Percentiles rank a stretch among this genome's conserved stretches.
These are phyloP conservation scores for Oryza punctata DNA, from an alignment of 176 grass and related monocot species.

Conservation along the genomic window DNA sequence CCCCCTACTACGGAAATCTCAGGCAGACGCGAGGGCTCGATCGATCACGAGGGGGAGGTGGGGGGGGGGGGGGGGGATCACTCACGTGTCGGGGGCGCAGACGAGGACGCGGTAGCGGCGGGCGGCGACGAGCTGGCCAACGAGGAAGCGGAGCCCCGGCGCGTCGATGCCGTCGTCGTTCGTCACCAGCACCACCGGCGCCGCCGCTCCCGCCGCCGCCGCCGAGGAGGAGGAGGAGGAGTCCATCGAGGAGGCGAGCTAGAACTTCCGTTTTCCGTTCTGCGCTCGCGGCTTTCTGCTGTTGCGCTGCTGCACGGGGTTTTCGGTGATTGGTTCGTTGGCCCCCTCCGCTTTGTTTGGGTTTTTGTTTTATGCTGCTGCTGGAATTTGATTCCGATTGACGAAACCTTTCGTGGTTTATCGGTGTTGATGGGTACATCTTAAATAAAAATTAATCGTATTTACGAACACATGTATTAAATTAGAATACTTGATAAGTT, in stretches of 20 bases:
- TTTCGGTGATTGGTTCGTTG: neutral
- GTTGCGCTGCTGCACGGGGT: neutral
- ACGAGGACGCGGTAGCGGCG: conserved; percentile 73
- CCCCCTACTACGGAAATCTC: too few species aligned
- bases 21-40: too few species aligned
- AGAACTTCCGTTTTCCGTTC: neutral
- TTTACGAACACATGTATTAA: too few species aligned
- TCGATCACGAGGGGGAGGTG: neutral
- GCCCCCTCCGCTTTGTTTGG: too few species aligned
- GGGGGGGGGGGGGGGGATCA: neutral
- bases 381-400: too few species aligned
- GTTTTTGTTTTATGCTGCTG: too few species aligned
- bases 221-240: neutral
- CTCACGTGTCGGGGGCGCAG: conserved; percentile 82
- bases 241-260: neutral
- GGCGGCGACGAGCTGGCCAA: conserved; percentile 77
- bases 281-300: neutral
- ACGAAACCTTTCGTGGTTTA: too few species aligned
- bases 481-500: too few species aligned
- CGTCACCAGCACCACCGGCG: conserved; percentile 25
- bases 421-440: too few species aligned
- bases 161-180: conserved; percentile 2
- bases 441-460: too few species aligned
- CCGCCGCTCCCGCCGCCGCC: neutral
- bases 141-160: conserved; percentile 87